phyloP scores from a whole-genome alignment of 768 basidiomycete species.

The Suillus occidentalis region DNA sequence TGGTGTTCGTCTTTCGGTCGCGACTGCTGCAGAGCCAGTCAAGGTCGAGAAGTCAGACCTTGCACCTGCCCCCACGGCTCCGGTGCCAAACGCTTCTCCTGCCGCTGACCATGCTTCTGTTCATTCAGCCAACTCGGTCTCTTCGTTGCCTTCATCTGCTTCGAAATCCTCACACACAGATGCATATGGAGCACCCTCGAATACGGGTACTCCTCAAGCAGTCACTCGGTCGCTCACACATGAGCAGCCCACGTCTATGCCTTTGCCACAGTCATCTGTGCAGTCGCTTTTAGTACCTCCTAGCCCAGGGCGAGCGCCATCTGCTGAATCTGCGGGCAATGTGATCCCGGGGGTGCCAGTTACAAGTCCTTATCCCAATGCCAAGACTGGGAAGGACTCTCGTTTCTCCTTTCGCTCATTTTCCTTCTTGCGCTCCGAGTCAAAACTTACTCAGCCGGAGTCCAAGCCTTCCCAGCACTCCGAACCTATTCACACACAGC shows the following conservation, averaged over 20 bases:
- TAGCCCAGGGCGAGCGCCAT: conserved; percentile 5
- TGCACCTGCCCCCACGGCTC: not conserved
- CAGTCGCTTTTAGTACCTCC: conserved; percentile 12
- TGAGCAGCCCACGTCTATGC: conserved; percentile 5
- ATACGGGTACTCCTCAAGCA: conserved; percentile 2
- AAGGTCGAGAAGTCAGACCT: not conserved
- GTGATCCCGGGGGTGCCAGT: conserved; percentile 13
- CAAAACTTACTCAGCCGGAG: conserved; percentile 30
- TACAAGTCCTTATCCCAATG: conserved; percentile 5
- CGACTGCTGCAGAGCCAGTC: not conserved
- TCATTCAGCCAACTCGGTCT: not conserved
- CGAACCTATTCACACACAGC: conserved; percentile 12
- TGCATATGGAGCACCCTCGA: conserved; percentile 17
- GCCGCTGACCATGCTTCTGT: not conserved
- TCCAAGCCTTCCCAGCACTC: conserved; percentile 26
- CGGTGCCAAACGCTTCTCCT: conserved; percentile 4
- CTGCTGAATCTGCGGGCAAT: conserved; percentile 11
- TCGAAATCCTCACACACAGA: conserved; percentile 23
- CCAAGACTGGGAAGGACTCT: conserved; percentile 22
- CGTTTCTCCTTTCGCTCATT: conserved; percentile 53
- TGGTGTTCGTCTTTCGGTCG: conserved; percentile 9
- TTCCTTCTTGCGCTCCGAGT: conserved; percentile 39
- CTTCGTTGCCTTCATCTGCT: conserved; percentile 17
- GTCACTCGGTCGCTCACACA: not conserved
- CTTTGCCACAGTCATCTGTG: conserved; percentile 22